Conservation (phyloP, 345 rosid genomes). For the Boechera retrofracta region DNA sequence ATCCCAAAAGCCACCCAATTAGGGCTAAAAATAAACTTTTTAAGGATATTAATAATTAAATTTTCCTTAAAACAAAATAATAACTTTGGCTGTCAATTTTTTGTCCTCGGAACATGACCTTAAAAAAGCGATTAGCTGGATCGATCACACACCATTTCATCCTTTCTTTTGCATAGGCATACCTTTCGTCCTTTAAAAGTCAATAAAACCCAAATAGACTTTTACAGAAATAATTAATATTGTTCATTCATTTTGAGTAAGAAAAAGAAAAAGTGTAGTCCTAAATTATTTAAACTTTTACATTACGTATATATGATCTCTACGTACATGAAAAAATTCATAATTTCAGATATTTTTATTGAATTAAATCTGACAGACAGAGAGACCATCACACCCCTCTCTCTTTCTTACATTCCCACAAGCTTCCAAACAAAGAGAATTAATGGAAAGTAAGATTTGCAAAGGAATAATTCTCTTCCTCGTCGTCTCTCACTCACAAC, state of each 20-base stretch:
- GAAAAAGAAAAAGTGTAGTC: constrained; percentile 39
- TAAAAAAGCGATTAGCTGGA: constrained; percentile 59
- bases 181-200: constrained; percentile 57
- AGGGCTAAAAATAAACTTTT: constrained; percentile 80
- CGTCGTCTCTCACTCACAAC: constrained; percentile 46
- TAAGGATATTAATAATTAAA: constrained; percentile 39
- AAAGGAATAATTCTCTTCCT: constrained; percentile 45
- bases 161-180: constrained; percentile 21
- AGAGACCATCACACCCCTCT: constrained; percentile 43
- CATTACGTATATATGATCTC: constrained; percentile 35
- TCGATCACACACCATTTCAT: constrained; percentile 45
- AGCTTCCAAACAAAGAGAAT: constrained; percentile 94
- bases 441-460: constrained; percentile 88
- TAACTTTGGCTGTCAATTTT: constrained; percentile 58
- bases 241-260: constrained; percentile 45
- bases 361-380: constrained; percentile 42
- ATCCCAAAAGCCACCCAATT: constrained; percentile 29
- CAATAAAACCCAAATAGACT: constrained; percentile 50
- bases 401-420: constrained; percentile 63
- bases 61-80: constrained; percentile 51
- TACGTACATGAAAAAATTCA: constrained; percentile 41
- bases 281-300: constrained; percentile 43
- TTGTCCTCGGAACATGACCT: constrained; percentile 62
- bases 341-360: constrained; percentile 31
- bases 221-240: constrained; percentile 38